These are phyloP conservation scores for Gentiana dahurica DNA, from an alignment of 257 asterid species.

Conservation along the genomic window DNA sequence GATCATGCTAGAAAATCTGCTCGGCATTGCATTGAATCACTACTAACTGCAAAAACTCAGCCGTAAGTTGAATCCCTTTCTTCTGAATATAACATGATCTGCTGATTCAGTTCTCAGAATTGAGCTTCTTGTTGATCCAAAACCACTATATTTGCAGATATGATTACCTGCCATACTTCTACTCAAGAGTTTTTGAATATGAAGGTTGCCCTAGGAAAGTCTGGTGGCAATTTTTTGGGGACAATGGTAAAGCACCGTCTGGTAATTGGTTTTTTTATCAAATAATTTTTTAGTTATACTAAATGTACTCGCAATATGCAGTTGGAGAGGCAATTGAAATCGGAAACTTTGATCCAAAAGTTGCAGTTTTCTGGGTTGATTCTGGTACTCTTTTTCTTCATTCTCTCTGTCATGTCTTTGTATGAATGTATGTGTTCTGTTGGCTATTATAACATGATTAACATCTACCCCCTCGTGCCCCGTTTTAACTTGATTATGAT, in stretches of 20 bases:
- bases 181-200: conserved; percentile 89
- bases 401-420: neutral
- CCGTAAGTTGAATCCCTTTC: conserved; percentile 32
- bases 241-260: conserved; percentile 46
- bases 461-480: too few relatives aligned
- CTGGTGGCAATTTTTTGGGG: conserved; percentile 97
- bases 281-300: conserved; percentile 9
- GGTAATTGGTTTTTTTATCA: neutral
- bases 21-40: conserved; percentile 68
- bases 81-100: conserved; percentile 7
- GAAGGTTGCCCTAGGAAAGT: conserved; percentile 96
- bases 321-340: conserved; percentile 74
- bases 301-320: conserved; percentile 15
- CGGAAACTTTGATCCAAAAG: conserved; percentile 67
- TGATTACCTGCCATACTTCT: conserved; percentile 88
- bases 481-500: too few relatives aligned
- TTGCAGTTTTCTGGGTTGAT: conserved; percentile 93
- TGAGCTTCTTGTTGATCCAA: conserved; percentile 1
- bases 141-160: conserved; percentile 37
- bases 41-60: conserved; percentile 70
- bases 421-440: too few relatives aligned
- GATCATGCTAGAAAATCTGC: conserved; percentile 98
- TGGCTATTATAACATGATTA: too few relatives aligned
- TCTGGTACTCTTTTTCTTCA: conserved; percentile 37
- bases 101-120: conserved; percentile 3